Evolutionary conservation across 169 alveolate species (phyloP).

Genomic region (Cyclospora cayetanensis): DNA sequence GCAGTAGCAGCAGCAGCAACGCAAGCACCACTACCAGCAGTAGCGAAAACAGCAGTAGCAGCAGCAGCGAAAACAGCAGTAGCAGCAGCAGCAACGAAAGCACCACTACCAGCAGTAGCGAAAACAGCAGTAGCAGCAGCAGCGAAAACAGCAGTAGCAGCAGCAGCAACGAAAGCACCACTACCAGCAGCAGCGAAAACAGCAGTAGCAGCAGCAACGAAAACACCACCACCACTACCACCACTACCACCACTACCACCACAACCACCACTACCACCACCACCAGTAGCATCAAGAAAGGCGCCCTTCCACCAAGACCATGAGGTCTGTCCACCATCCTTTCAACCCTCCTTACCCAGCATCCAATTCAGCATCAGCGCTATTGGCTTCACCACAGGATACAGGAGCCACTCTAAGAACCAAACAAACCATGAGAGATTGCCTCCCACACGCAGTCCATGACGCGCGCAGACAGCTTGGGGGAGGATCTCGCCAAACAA

Average conservation of each 20-base stretch:
- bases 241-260: background rate
- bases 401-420: constrained; percentile 70
- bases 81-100: background rate
- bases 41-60: background rate
- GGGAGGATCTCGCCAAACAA: constrained; percentile 87
- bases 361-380: constrained; percentile 72
- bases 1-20: background rate
- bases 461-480: constrained; percentile 83
- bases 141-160: background rate
- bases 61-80: background rate
- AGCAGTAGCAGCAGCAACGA: background rate
- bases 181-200: too few species aligned
- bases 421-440: constrained; percentile 71
- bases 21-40: background rate
- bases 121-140: background rate
- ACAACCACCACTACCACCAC: background rate
- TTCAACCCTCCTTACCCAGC: constrained; percentile 65
- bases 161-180: constrained; percentile 12
- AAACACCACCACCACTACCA: background rate
- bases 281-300: background rate
- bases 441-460: constrained; percentile 83
- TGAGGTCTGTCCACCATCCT: too few species aligned
- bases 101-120: background rate
- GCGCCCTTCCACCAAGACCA: too few species aligned
- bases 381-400: constrained; percentile 77